Evolutionary conservation across 2,329 filamentous ascomycete species (phyloP).

Genomic region (Tolypocladium sp.): DNA sequence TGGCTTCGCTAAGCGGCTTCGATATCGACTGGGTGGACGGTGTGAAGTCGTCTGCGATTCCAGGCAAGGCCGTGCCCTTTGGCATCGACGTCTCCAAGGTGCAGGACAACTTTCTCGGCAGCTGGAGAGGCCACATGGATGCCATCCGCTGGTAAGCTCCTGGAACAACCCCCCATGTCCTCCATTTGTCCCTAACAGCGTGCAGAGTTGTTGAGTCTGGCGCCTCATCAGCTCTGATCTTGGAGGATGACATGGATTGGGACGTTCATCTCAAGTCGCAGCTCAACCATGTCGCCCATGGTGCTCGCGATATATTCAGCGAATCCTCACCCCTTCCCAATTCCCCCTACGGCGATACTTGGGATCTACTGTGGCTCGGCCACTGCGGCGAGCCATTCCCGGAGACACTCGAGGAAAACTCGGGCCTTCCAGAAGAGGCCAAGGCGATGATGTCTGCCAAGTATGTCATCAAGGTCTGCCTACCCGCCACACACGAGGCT

Average conservation of each 20-base stretch:
- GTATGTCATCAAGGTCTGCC: conserved; percentile 16
- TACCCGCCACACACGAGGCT: conserved; percentile 31
- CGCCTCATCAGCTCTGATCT: conserved; percentile 27
- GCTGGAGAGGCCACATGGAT: conserved; percentile 31
- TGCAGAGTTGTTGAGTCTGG: conserved; percentile 20
- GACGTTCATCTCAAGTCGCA: conserved; percentile 24
- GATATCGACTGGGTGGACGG: conserved; percentile 38
- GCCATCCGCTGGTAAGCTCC: conserved; percentile 17
- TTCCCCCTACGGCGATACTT: conserved; percentile 37
- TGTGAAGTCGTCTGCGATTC: conserved; percentile 25
- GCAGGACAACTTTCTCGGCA: conserved; percentile 26
- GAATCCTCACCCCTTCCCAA: not conserved
- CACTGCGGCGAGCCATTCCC: conserved; percentile 29
- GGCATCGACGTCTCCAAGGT: conserved; percentile 15
- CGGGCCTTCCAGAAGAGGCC: conserved; percentile 2
- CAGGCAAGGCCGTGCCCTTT: conserved; percentile 24
- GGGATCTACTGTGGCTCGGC: conserved; percentile 43
- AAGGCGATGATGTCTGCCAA: conserved; percentile 4
- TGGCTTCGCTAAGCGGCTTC: conserved; percentile 34
- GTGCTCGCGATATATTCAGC: not conserved
- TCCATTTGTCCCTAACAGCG: not conserved
- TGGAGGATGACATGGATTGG: conserved; percentile 37
- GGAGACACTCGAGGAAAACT: conserved; percentile 13
- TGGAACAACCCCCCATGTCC: not conserved
- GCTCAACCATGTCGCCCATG: conserved; percentile 5